Evolutionary conservation across 352 stramenopile species (phyloP).

Genomic region (Pythium rishiriense): DNA sequence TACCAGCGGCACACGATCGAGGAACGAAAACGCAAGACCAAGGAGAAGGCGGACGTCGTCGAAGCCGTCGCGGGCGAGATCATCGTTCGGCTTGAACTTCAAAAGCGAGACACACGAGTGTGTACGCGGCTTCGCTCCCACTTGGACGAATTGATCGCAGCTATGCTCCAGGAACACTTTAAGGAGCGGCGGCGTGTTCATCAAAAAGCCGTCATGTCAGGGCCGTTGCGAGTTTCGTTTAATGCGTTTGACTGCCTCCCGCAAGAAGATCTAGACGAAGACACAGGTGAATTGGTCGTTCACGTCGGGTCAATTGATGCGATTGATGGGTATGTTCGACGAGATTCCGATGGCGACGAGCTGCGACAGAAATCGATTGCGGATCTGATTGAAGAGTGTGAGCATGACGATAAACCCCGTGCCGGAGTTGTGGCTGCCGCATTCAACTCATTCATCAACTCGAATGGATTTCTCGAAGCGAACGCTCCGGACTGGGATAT

Average conservation of each 20-base stretch:
- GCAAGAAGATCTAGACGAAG: constrained; percentile 58
- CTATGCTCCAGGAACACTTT: constrained; percentile 67
- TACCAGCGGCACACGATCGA: constrained; percentile 37
- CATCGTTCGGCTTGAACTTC: constrained; percentile 50
- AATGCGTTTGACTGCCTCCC: constrained; percentile 69
- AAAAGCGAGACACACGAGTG: constrained; percentile 23
- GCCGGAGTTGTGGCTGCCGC: not conserved
- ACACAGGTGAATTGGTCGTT: constrained; percentile 55
- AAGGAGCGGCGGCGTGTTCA: constrained; percentile 33
- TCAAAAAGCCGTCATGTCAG: constrained; percentile 27
- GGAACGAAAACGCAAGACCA: constrained; percentile 37
- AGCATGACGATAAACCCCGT: constrained; percentile 19
- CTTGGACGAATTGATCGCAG: constrained; percentile 53
- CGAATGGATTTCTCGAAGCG: not conserved
- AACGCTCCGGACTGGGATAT: constrained; percentile 5
- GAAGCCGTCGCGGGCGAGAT: constrained; percentile 68
- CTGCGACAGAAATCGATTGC: constrained; percentile 32
- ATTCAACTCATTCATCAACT: constrained; percentile 17
- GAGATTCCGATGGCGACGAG: constrained; percentile 5
- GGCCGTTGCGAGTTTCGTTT: constrained; percentile 45
- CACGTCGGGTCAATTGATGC: constrained; percentile 33
- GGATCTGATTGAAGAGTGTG: constrained; percentile 48
- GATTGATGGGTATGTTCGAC: constrained; percentile 15
- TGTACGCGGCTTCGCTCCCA: constrained; percentile 39
- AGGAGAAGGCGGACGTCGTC: constrained; percentile 67